Percentiles rank a stretch among this genome's conserved stretches.
phyloP scores from a whole-genome alignment of 805 yeast genomes.

The Ogataea methylovora region DNA sequence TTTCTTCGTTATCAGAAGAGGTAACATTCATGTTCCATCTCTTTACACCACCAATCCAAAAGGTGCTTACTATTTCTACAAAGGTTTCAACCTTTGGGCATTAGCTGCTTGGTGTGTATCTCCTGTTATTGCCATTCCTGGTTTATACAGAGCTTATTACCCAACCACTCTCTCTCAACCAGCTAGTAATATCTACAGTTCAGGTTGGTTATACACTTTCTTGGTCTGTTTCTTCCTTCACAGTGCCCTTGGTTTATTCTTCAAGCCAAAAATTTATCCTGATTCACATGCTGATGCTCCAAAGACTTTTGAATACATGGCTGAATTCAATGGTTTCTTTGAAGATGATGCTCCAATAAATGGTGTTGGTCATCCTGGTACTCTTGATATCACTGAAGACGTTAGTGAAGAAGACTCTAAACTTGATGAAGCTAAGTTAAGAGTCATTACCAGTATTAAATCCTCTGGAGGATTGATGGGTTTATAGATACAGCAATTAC shows the following conservation, averaged over 20 bases:
- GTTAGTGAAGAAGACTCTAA: conserved; percentile 2
- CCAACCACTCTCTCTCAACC: conserved; percentile 7
- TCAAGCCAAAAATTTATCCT: conserved; percentile 14
- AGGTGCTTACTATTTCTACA: conserved; percentile 11
- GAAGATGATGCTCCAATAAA: conserved; percentile 18
- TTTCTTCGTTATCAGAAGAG: conserved; percentile 12
- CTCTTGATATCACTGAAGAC: conserved; percentile 6
- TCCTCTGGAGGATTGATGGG: conserved; percentile 10
- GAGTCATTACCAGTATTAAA: conserved; percentile 10
- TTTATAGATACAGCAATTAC: too few relatives aligned
- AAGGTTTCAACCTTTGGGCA: conserved; percentile 13
- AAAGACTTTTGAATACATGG: conserved; percentile 15
- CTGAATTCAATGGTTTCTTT: conserved; percentile 14
- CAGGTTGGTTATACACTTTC: conserved; percentile 19
- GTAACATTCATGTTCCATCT: conserved; percentile 15
- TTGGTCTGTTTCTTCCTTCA: conserved; percentile 9
- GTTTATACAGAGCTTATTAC: conserved; percentile 19
- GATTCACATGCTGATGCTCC: conserved; percentile 14
- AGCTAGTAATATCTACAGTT: conserved; percentile 15
- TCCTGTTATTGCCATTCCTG: conserved; percentile 21
- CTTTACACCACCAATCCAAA: conserved; percentile 9
- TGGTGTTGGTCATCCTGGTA: conserved; percentile 15
- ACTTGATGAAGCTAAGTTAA: conserved; percentile 7
- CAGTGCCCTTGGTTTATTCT: conserved; percentile 7
- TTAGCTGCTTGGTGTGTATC: conserved; percentile 10